A percentile compares a stretch with the other conserved stretches of the same genome.
Evolutionary conservation across 352 stramenopile genomes (phyloP).

Genomic region (Phytophthora pistaciae): DNA sequence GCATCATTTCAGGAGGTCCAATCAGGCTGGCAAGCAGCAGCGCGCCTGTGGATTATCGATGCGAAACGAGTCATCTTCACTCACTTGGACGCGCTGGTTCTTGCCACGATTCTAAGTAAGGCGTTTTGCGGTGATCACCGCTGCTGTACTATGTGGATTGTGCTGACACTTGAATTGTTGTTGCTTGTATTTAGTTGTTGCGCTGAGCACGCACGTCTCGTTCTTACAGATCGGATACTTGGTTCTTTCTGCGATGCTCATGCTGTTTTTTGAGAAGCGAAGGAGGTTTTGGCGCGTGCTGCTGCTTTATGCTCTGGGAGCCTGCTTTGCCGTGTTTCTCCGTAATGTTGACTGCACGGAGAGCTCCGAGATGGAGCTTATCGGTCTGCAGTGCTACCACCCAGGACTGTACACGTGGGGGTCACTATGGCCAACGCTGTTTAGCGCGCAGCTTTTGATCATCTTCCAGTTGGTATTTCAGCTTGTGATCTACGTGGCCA

Average conservation of each 20-base stretch:
- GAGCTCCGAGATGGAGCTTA: slow-evolving; percentile 53
- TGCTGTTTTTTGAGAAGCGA: slow-evolving; percentile 86
- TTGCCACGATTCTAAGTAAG: slow-evolving; percentile 85
- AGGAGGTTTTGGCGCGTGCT: slow-evolving; percentile 83
- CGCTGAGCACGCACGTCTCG: slow-evolving; percentile 81
- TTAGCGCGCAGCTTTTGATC: slow-evolving; percentile 84
- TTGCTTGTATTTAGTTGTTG: slow-evolving; percentile 57
- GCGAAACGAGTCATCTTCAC: slow-evolving; percentile 78
- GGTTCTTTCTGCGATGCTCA: slow-evolving; percentile 78
- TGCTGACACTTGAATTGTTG: slow-evolving; percentile 3
- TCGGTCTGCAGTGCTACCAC: slow-evolving; percentile 81
- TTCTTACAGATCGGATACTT: slow-evolving; percentile 89
- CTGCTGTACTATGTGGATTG: not conserved
- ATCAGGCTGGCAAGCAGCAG: slow-evolving; percentile 55
- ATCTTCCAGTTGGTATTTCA: slow-evolving; percentile 89
- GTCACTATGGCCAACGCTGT: slow-evolving; percentile 82
- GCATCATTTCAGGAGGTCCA: slow-evolving; percentile 51
- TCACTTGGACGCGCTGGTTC: slow-evolving; percentile 81
- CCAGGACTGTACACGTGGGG: slow-evolving; percentile 65
- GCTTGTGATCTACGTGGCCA: slow-evolving; percentile 85
- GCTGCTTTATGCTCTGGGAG: slow-evolving; percentile 72
- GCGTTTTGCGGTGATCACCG: not conserved
- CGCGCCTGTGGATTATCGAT: slow-evolving; percentile 76
- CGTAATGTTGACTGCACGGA: slow-evolving; percentile 80
- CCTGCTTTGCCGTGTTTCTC: slow-evolving; percentile 81